A percentile compares a stretch with the other conserved stretches of the same genome.
Evolutionary conservation across 2,329 filamentous ascomycete species (phyloP).

Genomic region (Hymenotorrendiella dingleyae): DNA sequence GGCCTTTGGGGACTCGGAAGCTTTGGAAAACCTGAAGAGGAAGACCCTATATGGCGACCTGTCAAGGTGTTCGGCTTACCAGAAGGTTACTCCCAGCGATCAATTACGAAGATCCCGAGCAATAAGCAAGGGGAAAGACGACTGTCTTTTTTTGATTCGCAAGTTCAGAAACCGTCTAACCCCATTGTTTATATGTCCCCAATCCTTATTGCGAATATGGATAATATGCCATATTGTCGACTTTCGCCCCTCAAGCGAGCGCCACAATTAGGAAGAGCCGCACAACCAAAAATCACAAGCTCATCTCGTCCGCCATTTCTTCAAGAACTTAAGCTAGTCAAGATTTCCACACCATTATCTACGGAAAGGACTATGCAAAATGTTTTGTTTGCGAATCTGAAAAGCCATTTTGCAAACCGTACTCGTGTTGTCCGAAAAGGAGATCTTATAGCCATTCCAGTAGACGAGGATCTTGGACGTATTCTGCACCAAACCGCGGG

Average conservation of each 20-base stretch:
- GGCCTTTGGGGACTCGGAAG: slow-evolving; percentile 63
- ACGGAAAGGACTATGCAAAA: slow-evolving; percentile 82
- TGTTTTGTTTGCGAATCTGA: slow-evolving; percentile 78
- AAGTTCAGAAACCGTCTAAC: slow-evolving; percentile 53
- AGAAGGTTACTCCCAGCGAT: slow-evolving; percentile 60
- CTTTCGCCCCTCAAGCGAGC: slow-evolving; percentile 62
- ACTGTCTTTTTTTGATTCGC: slow-evolving; percentile 61
- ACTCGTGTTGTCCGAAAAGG: slow-evolving; percentile 78
- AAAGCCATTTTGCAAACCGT: slow-evolving; percentile 80
- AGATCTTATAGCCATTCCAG: slow-evolving; percentile 81
- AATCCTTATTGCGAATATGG: slow-evolving; percentile 78
- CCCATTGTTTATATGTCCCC: slow-evolving; percentile 74
- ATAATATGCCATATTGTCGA: slow-evolving; percentile 70
- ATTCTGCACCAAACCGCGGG: slow-evolving; percentile 68
- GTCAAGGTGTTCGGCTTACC: slow-evolving; percentile 86
- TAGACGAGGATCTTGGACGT: slow-evolving; percentile 79
- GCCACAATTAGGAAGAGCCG: slow-evolving; percentile 42
- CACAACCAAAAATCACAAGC: slow-evolving; percentile 50
- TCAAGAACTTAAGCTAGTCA: slow-evolving; percentile 77
- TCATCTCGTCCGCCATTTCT: slow-evolving; percentile 53
- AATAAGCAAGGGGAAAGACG: slow-evolving; percentile 46
- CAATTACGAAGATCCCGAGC: slow-evolving; percentile 55
- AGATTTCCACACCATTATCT: slow-evolving; percentile 82
- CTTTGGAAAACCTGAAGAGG: slow-evolving; percentile 57
- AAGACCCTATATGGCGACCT: slow-evolving; percentile 66